Percentiles rank a stretch among this genome's conserved stretches.
Conservation (phyloP, 148 eudicot genomes). For the Spergularia bocconei region DNA sequence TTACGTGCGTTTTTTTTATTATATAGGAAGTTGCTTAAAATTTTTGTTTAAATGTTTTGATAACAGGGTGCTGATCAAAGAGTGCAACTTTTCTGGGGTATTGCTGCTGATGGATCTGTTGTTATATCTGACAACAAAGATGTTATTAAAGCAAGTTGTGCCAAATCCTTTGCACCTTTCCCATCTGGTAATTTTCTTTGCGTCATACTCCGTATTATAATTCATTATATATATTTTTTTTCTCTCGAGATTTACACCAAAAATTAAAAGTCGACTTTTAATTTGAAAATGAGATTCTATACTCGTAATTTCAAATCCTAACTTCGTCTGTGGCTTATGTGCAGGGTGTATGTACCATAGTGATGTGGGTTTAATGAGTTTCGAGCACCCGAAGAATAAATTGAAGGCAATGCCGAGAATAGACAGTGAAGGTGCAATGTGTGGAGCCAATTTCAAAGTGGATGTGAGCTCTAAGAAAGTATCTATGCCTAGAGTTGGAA, state of each 20-base stretch:
- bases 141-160: constrained; percentile 71
- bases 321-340: background rate
- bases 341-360: constrained; percentile 86
- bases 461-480: constrained; percentile 53
- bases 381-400: constrained; percentile 80
- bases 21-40: too few species aligned
- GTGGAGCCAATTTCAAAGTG: constrained; percentile 81
- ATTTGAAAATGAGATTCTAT: too few species aligned
- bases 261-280: too few species aligned
- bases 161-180: constrained; percentile 88
- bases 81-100: constrained; percentile 75
- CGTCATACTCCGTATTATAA: background rate
- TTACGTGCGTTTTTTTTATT: too few species aligned
- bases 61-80: constrained; percentile 58
- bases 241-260: too few species aligned
- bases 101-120: constrained; percentile 77
- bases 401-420: constrained; percentile 88
- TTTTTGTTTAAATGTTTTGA: background rate
- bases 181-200: constrained; percentile 47
- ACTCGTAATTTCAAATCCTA: background rate
- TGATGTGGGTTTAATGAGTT: constrained; percentile 67
- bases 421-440: constrained; percentile 83
- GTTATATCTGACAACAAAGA: constrained; percentile 63
- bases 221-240: too few species aligned
- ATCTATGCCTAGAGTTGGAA: constrained; percentile 82